Evolutionary conservation across 2,329 filamentous ascomycete genomes (phyloP).

Genomic region (Fusarium napiforme): DNA sequence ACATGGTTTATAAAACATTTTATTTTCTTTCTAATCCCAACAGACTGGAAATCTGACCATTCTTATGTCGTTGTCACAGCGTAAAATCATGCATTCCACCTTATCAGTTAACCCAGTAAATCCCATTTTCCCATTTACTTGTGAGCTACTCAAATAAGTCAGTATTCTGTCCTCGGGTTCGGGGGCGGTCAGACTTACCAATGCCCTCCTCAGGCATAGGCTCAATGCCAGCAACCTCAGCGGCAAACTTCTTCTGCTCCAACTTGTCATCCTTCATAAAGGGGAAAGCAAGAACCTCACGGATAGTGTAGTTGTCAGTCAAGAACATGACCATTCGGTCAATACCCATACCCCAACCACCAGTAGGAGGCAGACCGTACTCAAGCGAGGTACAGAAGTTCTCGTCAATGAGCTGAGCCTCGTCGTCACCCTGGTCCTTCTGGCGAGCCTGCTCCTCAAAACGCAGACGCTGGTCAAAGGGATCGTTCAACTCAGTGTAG

Average conservation of each 20-base stretch:
- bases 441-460: constrained; percentile 92
- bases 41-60: constrained; percentile 7
- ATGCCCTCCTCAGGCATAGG: constrained; percentile 44
- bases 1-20: constrained; percentile 23
- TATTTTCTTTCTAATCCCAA: constrained; percentile 30
- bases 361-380: constrained; percentile 91
- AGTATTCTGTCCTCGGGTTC: neutral
- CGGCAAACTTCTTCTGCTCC: constrained; percentile 65
- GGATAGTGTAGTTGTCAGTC: constrained; percentile 92
- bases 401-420: constrained; percentile 96
- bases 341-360: constrained; percentile 96
- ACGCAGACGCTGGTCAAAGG: constrained; percentile 90
- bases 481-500: constrained; percentile 94
- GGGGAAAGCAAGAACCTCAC: constrained; percentile 95
- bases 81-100: constrained; percentile 22
- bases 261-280: constrained; percentile 84
- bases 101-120: constrained; percentile 6
- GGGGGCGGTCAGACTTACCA: constrained; percentile 30
- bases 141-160: constrained; percentile 33
- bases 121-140: constrained; percentile 34
- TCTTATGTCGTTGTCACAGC: constrained; percentile 42
- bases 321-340: constrained; percentile 96
- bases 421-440: constrained; percentile 96
- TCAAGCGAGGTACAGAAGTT: constrained; percentile 92
- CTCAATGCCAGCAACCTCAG: constrained; percentile 44